Conservation (phyloP, 2,329 filamentous ascomycete species). For the Sordariomycetes sp. region DNA sequence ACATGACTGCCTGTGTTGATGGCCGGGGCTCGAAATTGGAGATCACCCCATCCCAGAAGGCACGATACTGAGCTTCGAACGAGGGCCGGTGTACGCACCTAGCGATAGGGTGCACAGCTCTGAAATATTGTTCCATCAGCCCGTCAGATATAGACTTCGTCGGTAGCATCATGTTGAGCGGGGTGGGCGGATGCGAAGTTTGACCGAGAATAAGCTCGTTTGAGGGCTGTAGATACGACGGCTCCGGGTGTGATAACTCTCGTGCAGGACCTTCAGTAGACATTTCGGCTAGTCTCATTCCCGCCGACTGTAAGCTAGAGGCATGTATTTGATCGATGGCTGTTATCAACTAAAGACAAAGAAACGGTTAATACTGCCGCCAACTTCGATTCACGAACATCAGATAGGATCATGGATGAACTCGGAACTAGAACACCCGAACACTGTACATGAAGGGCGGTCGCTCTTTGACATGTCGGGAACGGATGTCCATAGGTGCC, state of each 20-base stretch:
- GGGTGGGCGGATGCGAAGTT: slow-evolving; percentile 25
- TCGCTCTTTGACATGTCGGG: neutral
- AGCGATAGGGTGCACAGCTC: slow-evolving; percentile 54
- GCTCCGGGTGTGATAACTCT: slow-evolving; percentile 49
- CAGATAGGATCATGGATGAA: neutral
- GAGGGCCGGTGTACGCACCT: slow-evolving; percentile 54
- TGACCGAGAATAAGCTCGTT: slow-evolving; percentile 55
- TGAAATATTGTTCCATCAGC: slow-evolving; percentile 54
- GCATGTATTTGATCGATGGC: neutral
- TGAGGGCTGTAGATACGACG: slow-evolving; percentile 53
- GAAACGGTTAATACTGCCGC: neutral
- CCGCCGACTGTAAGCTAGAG: neutral
- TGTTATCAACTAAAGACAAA: neutral
- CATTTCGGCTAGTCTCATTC: neutral
- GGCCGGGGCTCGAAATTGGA: slow-evolving; percentile 46
- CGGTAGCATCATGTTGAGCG: slow-evolving; percentile 48
- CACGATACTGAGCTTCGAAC: slow-evolving; percentile 49
- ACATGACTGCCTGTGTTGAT: slow-evolving; percentile 55
- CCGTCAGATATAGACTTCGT: slow-evolving; percentile 41
- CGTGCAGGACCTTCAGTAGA: slow-evolving; percentile 15
- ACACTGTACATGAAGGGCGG: neutral
- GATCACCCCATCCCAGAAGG: slow-evolving; percentile 51
- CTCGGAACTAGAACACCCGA: too few relatives aligned
- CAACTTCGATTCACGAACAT: neutral
- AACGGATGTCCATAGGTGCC: neutral